A percentile compares a stretch with the other conserved stretches of the same genome.
These are phyloP conservation scores for Biscutella laevigata DNA, from an alignment of 441 rosid genomes.

Conservation along the genomic window DNA sequence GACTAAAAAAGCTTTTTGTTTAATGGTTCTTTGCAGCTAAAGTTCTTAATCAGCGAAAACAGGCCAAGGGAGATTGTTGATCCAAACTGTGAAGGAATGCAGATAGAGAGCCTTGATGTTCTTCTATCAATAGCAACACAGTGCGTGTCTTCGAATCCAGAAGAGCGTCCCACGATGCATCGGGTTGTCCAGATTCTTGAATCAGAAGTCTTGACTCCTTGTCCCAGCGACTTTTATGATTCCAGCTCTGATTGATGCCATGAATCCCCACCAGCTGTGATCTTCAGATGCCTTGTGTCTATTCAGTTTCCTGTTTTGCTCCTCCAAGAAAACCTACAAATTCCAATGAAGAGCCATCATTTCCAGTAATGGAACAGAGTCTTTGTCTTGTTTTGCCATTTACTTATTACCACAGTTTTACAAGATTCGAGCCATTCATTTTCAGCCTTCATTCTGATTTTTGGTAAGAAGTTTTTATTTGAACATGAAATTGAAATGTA, in stretches of 20 bases:
- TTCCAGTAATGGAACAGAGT: conserved; percentile 12
- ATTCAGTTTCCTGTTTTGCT: neutral
- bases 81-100: conserved; percentile 77
- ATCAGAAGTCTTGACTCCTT: conserved; percentile 97
- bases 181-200: conserved; percentile 87
- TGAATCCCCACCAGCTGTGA: conserved; percentile 15
- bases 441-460: conserved; percentile 7
- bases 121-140: conserved; percentile 78
- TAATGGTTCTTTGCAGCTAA: conserved; percentile 52
- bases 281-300: neutral
- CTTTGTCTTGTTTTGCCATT: conserved; percentile 11
- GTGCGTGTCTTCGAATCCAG: conserved; percentile 75
- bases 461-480: conserved; percentile 20
- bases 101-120: conserved; percentile 68
- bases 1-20: neutral
- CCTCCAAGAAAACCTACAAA: conserved; percentile 13
- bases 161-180: conserved; percentile 96
- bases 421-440: conserved; percentile 22
- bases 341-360: conserved; percentile 3
- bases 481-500: conserved; percentile 20
- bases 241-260: conserved; percentile 38
- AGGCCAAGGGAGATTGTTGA: conserved; percentile 68
- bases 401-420: conserved; percentile 1
- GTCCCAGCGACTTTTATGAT: conserved; percentile 91
- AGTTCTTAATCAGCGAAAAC: conserved; percentile 57